Conservation (phyloP, 257 asterid genomes). For the Thymus quinquecostatus region DNA sequence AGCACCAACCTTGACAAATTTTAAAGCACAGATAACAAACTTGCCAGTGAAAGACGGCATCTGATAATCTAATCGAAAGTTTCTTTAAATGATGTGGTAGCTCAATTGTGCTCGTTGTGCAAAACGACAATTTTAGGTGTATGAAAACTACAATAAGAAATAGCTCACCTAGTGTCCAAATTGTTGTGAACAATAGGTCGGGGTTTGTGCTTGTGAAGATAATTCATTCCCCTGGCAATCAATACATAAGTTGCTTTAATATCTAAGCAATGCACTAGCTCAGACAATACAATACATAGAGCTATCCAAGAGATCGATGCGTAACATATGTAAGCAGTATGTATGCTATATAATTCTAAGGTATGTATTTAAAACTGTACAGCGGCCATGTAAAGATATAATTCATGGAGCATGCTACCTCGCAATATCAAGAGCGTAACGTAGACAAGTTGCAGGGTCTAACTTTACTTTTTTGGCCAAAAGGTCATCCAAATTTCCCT, state of each 20-base stretch:
- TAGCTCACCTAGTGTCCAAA: conserved; percentile 49
- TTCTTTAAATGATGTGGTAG: conserved; percentile 8
- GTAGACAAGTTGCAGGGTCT: conserved; percentile 58
- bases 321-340: background rate
- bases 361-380: background rate
- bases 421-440: conserved; percentile 69
- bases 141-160: background rate
- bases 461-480: conserved; percentile 49
- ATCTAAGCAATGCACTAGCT: background rate
- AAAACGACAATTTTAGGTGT: background rate
- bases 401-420: conserved; percentile 38
- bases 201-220: conserved; percentile 70
- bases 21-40: background rate
- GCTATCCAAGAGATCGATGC: background rate
- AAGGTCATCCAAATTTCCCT: conserved; percentile 62
- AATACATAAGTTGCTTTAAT: conserved; percentile 17
- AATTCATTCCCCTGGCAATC: conserved; percentile 65
- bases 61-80: background rate
- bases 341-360: background rate
- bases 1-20: background rate
- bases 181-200: conserved; percentile 64
- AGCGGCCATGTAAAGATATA: background rate
- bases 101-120: background rate
- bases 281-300: background rate
- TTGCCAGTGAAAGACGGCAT: background rate